A percentile compares a stretch with the other conserved stretches of the same genome.
phyloP scores from a whole-genome alignment of 2,329 filamentous ascomycete genomes.

The Diaporthe aspalathi region DNA sequence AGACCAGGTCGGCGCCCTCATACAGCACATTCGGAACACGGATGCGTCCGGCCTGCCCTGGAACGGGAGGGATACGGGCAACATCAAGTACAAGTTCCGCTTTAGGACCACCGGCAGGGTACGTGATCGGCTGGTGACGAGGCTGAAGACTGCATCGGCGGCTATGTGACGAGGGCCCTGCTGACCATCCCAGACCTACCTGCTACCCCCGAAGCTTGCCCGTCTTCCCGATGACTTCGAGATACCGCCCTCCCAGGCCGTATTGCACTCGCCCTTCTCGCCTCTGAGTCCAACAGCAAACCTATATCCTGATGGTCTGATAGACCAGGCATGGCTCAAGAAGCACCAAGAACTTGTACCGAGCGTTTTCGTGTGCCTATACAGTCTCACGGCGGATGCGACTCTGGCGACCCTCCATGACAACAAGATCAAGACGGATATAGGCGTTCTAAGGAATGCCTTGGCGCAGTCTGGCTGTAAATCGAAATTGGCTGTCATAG shows the following conservation, averaged over 20 bases:
- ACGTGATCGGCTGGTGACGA: conserved; percentile 56
- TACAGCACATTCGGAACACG: conserved; percentile 72
- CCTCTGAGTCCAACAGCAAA: conserved; percentile 85
- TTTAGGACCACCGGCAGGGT: conserved; percentile 85
- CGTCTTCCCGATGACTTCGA: conserved; percentile 64
- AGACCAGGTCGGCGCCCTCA: conserved; percentile 72
- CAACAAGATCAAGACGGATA: conserved; percentile 87
- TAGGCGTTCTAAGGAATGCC: conserved; percentile 79
- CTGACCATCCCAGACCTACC: conserved; percentile 57
- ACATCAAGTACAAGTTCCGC: conserved; percentile 68
- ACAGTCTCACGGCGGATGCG: conserved; percentile 77
- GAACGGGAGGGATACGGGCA: conserved; percentile 68
- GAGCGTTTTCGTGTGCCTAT: conserved; percentile 84
- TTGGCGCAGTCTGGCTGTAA: conserved; percentile 79
- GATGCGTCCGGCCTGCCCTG: conserved; percentile 75
- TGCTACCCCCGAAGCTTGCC: conserved; percentile 69
- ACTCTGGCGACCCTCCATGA: conserved; percentile 83
- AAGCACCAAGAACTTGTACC: conserved; percentile 91
- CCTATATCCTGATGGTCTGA: conserved; percentile 89
- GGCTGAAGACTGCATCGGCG: background rate
- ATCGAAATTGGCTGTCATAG: conserved; percentile 79
- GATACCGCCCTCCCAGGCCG: conserved; percentile 57
- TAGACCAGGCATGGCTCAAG: conserved; percentile 83
- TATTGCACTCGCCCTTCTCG: conserved; percentile 92
- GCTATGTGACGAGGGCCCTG: background rate